Conservation (phyloP, 1,284 basidiomycete genomes). For the Trametes polyzona region DNA sequence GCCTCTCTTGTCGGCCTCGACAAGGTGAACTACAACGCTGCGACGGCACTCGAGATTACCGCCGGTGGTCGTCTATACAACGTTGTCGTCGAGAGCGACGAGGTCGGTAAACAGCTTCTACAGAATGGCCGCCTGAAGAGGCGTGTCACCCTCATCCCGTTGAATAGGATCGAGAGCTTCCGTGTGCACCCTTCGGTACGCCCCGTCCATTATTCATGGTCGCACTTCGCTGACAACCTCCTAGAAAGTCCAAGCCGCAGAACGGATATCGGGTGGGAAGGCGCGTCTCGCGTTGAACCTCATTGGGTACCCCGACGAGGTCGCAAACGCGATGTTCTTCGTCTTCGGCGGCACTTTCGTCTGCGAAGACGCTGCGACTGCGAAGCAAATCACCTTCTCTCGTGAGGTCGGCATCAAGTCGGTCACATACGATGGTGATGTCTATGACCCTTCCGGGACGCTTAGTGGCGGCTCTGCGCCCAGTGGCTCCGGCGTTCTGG, state of each 20-base stretch:
- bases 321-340: conserved; percentile 89
- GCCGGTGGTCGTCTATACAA: conserved; percentile 95
- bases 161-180: conserved; percentile 88
- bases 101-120: conserved; percentile 85
- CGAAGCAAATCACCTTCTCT: conserved; percentile 88
- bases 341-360: conserved; percentile 95
- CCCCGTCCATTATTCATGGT: not conserved
- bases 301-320: conserved; percentile 85
- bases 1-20: conserved; percentile 83
- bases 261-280: conserved; percentile 80
- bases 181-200: conserved; percentile 65
- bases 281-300: conserved; percentile 88
- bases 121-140: conserved; percentile 85
- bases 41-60: conserved; percentile 93
- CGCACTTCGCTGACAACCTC: not conserved
- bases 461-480: conserved; percentile 92
- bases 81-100: conserved; percentile 91
- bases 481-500: conserved; percentile 73
- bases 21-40: conserved; percentile 71
- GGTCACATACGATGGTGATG: conserved; percentile 93
- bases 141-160: conserved; percentile 92
- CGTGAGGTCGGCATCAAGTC: conserved; percentile 75
- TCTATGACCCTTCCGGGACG: conserved; percentile 96
- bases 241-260: conserved; percentile 80
- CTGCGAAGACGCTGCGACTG: conserved; percentile 88